Evolutionary conservation across 108 stramenopile genomes (phyloP).

Genomic region (Cyclotella choctawhatcheeana): DNA sequence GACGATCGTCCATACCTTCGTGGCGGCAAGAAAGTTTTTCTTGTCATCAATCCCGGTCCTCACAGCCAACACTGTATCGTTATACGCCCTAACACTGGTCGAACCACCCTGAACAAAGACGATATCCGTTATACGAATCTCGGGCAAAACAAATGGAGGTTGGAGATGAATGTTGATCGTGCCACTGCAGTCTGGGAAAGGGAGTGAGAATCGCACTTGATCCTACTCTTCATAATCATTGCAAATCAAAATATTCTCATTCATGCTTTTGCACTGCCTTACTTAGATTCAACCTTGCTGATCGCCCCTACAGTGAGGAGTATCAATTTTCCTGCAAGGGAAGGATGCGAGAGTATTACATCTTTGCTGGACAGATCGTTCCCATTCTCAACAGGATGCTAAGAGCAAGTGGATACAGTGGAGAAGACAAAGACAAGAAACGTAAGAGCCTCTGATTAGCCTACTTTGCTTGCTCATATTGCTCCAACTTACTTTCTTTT

Average conservation of each 20-base stretch:
- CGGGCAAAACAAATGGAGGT: background rate
- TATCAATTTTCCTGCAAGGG: conserved; percentile 37
- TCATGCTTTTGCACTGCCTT: too few species aligned
- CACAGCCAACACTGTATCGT: conserved; percentile 17
- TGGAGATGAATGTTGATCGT: background rate
- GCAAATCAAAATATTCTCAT: too few species aligned
- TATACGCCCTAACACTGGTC: conserved; percentile 27
- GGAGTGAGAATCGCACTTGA: conserved; percentile 1
- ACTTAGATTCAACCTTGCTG: conserved; percentile 29
- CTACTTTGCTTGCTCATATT: background rate
- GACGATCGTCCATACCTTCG: conserved; percentile 26
- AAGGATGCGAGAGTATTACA: conserved; percentile 1
- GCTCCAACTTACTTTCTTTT: background rate
- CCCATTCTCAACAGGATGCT: conserved; percentile 51
- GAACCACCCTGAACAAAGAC: background rate
- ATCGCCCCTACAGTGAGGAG: conserved; percentile 5
- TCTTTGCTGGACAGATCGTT: conserved; percentile 35
- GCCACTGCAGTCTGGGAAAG: conserved; percentile 23
- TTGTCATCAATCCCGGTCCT: conserved; percentile 31
- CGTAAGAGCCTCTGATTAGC: background rate
- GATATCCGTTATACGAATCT: background rate
- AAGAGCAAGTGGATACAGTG: background rate
- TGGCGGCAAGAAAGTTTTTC: conserved; percentile 24
- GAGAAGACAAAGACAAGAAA: background rate
- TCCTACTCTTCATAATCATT: too few species aligned